A percentile compares a stretch with the other conserved stretches of the same genome.
Conservation (phyloP, 2,329 filamentous ascomycete genomes). For the Colletotrichum eremochloae region DNA sequence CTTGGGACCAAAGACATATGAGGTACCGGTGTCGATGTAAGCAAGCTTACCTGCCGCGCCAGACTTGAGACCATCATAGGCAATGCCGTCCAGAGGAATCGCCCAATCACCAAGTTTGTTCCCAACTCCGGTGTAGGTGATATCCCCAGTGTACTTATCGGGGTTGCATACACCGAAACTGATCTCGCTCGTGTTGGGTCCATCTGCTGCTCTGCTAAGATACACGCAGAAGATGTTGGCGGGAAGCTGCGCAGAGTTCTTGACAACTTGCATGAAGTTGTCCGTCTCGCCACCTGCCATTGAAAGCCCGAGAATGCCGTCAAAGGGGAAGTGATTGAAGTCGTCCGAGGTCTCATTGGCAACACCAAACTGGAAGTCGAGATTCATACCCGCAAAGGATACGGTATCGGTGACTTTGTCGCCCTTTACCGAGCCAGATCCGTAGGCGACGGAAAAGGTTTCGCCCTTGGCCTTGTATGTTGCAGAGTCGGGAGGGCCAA, state of each 20-base stretch:
- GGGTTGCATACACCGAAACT: constrained; percentile 80
- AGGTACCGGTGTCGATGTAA: constrained; percentile 88
- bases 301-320: constrained; percentile 87
- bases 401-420: constrained; percentile 75
- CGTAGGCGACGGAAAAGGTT: constrained; percentile 79
- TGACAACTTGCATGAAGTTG: constrained; percentile 76
- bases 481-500: constrained; percentile 74
- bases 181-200: constrained; percentile 78
- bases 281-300: constrained; percentile 71
- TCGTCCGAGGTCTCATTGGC: constrained; percentile 79
- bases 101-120: constrained; percentile 75
- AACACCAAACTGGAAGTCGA: constrained; percentile 78
- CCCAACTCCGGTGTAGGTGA: constrained; percentile 73
- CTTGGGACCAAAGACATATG: constrained; percentile 80
- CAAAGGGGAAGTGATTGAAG: constrained; percentile 84
- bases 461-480: constrained; percentile 67
- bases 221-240: constrained; percentile 79
- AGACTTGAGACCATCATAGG: constrained; percentile 70
- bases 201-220: constrained; percentile 76
- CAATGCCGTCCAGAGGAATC: constrained; percentile 75
- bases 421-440: constrained; percentile 80
- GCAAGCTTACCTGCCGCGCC: constrained; percentile 70
- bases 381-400: constrained; percentile 73
- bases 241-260: constrained; percentile 66
- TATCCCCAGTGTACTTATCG: constrained; percentile 74